phyloP scores from a whole-genome alignment of 179 eudicot species.

The Spinacia oleracea region DNA sequence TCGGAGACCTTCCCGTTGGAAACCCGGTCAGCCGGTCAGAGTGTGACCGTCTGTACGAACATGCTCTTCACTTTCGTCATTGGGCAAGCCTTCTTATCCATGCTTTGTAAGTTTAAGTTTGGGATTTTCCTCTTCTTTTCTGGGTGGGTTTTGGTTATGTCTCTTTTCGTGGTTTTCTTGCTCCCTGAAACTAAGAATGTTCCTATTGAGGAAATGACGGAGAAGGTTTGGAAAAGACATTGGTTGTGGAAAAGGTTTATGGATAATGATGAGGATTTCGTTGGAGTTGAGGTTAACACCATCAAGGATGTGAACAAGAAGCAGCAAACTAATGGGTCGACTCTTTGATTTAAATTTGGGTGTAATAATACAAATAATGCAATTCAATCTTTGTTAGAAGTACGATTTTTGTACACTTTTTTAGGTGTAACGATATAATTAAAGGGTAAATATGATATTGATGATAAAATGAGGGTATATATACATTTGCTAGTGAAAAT shows the following conservation, averaged over 20 bases:
- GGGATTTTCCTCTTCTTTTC: constrained; percentile 88
- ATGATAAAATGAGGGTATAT: background rate
- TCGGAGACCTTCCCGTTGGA: constrained; percentile 85
- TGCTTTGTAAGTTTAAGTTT: constrained; percentile 75
- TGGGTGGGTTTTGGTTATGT: constrained; percentile 79
- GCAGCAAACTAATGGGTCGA: constrained; percentile 33
- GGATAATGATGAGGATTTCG: constrained; percentile 40
- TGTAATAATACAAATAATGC: background rate
- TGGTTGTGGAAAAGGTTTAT: constrained; percentile 80
- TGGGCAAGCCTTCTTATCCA: constrained; percentile 75
- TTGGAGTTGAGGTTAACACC: constrained; percentile 32
- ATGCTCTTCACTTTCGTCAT: constrained; percentile 75
- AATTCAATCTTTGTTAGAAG: background rate
- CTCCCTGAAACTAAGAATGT: constrained; percentile 85
- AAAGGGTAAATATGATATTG: background rate
- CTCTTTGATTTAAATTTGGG: background rate
- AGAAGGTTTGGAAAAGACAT: constrained; percentile 80
- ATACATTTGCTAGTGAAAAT: background rate
- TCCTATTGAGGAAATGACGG: constrained; percentile 90
- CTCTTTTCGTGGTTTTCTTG: constrained; percentile 67
- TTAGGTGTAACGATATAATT: background rate
- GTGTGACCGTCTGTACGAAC: constrained; percentile 75
- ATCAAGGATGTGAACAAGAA: background rate
- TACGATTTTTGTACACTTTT: background rate
- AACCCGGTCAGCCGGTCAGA: constrained; percentile 86